Conservation (phyloP, 2,329 filamentous ascomycete genomes). For the Trichoderma sp. region DNA sequence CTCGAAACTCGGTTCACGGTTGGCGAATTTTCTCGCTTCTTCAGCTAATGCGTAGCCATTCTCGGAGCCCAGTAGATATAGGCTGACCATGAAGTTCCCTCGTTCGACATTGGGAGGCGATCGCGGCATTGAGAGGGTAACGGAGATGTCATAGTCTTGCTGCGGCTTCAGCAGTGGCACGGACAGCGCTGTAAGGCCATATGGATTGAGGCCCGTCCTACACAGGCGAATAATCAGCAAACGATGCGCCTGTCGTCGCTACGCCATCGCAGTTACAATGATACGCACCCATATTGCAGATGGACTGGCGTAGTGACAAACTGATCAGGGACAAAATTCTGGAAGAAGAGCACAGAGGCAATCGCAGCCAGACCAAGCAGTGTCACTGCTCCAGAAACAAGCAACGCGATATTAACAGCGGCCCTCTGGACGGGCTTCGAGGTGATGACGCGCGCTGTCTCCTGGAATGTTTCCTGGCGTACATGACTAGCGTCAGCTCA, state of each 20-base stretch:
- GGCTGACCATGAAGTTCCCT: constrained; percentile 94
- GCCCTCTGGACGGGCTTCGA: constrained; percentile 57
- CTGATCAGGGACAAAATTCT: constrained; percentile 60
- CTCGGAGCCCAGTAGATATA: constrained; percentile 65
- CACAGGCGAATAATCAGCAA: not conserved
- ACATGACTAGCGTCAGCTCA: not conserved
- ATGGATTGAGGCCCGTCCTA: constrained; percentile 57
- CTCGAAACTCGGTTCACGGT: constrained; percentile 44
- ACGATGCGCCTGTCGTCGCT: not conserved
- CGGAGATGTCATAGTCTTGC: constrained; percentile 83
- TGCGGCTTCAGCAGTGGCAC: constrained; percentile 62
- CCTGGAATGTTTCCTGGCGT: constrained; percentile 43
- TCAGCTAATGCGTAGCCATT: constrained; percentile 34
- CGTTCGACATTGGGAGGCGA: constrained; percentile 73
- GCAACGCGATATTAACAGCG: constrained; percentile 52
- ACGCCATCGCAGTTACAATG: not conserved
- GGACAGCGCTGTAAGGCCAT: constrained; percentile 54
- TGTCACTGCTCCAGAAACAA: constrained; percentile 47
- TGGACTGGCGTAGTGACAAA: constrained; percentile 57
- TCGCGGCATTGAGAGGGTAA: constrained; percentile 76
- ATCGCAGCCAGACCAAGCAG: constrained; percentile 54
- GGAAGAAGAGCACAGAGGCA: constrained; percentile 58
- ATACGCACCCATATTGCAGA: constrained; percentile 61
- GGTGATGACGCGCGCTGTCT: constrained; percentile 47
- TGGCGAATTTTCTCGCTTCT: constrained; percentile 39